Evolutionary conservation across 208 protist species (phyloP), one percentile per base, ranked within the genome.

Genomic region (Acanthamoeba royreba): DNA sequence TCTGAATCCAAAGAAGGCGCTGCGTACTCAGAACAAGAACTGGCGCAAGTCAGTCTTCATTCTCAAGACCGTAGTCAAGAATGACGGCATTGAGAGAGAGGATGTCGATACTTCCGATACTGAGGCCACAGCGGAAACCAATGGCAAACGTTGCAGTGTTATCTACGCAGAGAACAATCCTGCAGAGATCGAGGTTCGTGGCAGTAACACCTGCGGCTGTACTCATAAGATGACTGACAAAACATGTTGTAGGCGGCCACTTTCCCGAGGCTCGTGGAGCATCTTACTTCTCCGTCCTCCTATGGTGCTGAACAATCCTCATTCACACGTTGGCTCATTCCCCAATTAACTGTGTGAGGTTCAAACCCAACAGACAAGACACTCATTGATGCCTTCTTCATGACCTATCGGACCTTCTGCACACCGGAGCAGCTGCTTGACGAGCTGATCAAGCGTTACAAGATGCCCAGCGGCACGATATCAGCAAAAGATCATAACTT

Each of bases 301-400:
- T 90, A 90, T 35, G 83, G 83, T 90, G 66, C 53, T 33, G 4
- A 25, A 42, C 15, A n/a, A n/a, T n/a, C n/a, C n/a, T n/a, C n/a
- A 22, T 38, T 4, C n/a, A n/a, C n/a, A n/a, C n/a, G n/a, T n/a
- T n/a, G n/a, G 7, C 11, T 42, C 17, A 61, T 13, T 9, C 81
- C 77, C 49, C 77, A 77, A 8, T 8, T 11, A 31, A 9, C 31
- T 77, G 63, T 9, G 35, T 8, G n/a, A 19, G 35, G 17, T 77
- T 52, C n/a, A n/a, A n/a, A n/a, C n/a, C n/a, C n/a, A n/a, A 33
- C 53, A 90, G 83, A 90, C 53, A 90, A 90, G 52, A 43, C 33
- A 22, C 66, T 90, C 83, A 55, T 90, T 38, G 83, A 90, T 15
- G 52, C 83, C 17, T 90, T 90, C 52, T 69, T 90, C 52, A 69